Conservation (phyloP, 2,329 filamentous ascomycete genomes). For the Alternaria gaisen region DNA sequence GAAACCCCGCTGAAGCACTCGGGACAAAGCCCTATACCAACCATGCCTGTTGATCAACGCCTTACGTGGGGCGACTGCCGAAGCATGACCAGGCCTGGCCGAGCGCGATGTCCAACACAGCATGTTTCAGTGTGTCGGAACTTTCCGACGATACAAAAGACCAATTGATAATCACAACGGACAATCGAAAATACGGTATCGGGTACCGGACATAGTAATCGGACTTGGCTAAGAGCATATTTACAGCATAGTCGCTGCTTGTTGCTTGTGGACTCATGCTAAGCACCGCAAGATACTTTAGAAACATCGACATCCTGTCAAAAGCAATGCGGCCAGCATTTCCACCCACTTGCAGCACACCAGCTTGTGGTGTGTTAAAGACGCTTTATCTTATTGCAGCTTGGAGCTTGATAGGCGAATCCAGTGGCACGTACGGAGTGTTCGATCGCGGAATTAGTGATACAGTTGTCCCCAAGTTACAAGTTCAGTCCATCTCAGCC, state of each 20-base stretch:
- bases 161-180: background rate
- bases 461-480: background rate
- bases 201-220: background rate
- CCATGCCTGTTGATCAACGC: background rate
- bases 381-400: background rate
- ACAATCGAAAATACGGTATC: background rate
- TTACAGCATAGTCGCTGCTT: background rate
- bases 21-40: constrained; percentile 3
- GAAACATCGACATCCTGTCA: background rate
- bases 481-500: background rate
- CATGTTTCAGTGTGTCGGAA: constrained; percentile 20
- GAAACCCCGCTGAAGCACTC: constrained; percentile 24
- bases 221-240: background rate
- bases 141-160: background rate
- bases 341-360: background rate
- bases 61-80: constrained; percentile 5
- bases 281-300: background rate
- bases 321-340: background rate
- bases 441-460: background rate
- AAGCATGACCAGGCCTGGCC: background rate
- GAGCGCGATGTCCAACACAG: constrained; percentile 10
- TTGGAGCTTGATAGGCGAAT: background rate
- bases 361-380: background rate
- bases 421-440: background rate
- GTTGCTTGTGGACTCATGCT: background rate